Base-by-base conservation (phyloP, 371 early-diverging fungal genomes). In the Lichtheimia ramosa region DNA sequence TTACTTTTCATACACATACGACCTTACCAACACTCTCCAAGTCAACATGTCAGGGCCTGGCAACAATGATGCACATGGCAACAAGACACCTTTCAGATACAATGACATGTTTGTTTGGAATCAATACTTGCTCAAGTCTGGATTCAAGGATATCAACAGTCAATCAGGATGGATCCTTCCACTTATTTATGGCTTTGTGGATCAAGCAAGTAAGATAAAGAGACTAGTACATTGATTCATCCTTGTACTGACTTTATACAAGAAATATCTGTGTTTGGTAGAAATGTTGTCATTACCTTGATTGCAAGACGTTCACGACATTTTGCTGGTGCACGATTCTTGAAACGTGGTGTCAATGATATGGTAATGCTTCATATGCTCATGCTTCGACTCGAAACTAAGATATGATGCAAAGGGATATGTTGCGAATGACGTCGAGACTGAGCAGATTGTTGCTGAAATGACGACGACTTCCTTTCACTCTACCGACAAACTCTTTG, bases 391-490 rank as follows among this genome's bases (percentile, higher is more conserved):
- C n/a, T n/a, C n/a, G n/a, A 13, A 18, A 24, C 24, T 20, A 34
- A 34, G 10, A 34, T 8, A 34, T 5, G 10, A 34, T 34, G 6
- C 34, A 34, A 34, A 92, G 78, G 96, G 97, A 0, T 92, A 91
- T 77, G 97, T 96, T 5, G 98, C 99, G 3, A 99, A 99, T 74
- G 99, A 97, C 62, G 99, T 99, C 5, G 99, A 99, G 73, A 98
- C 99, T 0, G 99, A 99, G 71, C 99, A 98, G 73, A 97, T 98
- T 59, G 96, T 96, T 0, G 81, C 90, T 23, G 96, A 96, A 54
- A 91, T 92, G 78, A 86, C 87, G 8, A 86, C 93, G 0, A 96
- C 96, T 0, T 90, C 93, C 5, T 92, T 95, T 54, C 83, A 86
- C 57, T 71, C 74, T 12, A 84, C 81, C 0, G 76, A 79, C 25